Evolutionary conservation across 805 yeast genomes (phyloP), one percentile per base, ranked within the genome.

Genomic region (Torulaspora franciscae): DNA sequence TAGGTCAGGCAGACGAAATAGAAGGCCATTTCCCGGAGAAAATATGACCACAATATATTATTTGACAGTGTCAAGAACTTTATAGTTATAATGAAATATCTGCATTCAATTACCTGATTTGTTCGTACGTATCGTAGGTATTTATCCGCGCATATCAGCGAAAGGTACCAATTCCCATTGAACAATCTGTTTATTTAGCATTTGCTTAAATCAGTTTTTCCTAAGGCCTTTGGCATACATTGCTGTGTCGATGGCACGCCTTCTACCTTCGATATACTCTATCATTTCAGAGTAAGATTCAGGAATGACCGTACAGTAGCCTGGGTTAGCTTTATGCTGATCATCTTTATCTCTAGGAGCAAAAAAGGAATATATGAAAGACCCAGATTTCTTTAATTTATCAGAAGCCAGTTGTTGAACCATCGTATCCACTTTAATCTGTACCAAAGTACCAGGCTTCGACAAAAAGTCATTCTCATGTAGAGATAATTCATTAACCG

Each of bases 241-340:
- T 24, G 93, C 90, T 15, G 95, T 86, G 40, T 83, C 95, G 45
- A 73, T 74, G 3, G 95, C 95, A 66, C 95, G 80, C 71, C 97
- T 83, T 68, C 95, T 80, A 23, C 95, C 97, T 58, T 85, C 90
- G 13, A 90, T 75, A 61, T 84, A 90, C 54, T 80, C 84, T 81
- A 90, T 88, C 95, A 89, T 90, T 65, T 90, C 97, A 23, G 81
- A 76, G 61, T 90, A 90, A 0, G 95, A 79, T 62, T 85, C 85
- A 3, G 97, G 97, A 40, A 90, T 71, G 40, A 90, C 91, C 2
- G 87, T 77, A 38, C 81, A 76, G 55, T 75, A 81, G n/a, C 84
- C 83, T 15, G 83, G 83, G 22, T 59, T 43, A 1, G 59, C 62
- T 4, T 50, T 54, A 27, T 61, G 65, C 6, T 64, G 59, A 7